These are phyloP conservation scores for Athelia sp. DNA, from an alignment of 1,284 basidiomycete species.

Conservation along the genomic window DNA sequence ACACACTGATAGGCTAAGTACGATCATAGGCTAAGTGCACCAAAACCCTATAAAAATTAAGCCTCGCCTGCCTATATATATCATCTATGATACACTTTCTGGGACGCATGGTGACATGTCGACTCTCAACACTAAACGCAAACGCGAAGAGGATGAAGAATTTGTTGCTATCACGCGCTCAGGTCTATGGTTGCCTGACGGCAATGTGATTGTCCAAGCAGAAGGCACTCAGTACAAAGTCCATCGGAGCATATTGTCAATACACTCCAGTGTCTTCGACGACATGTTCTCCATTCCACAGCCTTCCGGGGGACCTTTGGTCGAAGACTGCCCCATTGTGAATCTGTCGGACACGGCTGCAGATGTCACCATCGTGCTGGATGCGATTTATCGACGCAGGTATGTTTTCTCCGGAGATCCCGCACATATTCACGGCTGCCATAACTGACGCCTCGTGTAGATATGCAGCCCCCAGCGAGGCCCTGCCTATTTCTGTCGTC, in stretches of 20 bases:
- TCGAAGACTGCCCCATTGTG: constrained; percentile 20
- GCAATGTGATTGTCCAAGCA: constrained; percentile 19
- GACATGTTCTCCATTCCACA: constrained; percentile 15
- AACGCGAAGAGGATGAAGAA: no score
- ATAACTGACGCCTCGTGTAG: background rate
- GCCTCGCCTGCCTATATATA: no score
- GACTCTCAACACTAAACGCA: no score
- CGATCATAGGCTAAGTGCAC: no score
- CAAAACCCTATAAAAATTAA: no score
- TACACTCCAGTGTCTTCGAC: constrained; percentile 15
- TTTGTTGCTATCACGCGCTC: constrained; percentile 12
- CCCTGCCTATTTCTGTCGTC: background rate
- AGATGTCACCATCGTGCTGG: constrained; percentile 21
- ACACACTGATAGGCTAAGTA: no score
- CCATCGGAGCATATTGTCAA: constrained; percentile 12
- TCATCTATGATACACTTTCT: no score
- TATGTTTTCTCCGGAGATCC: constrained; percentile 9
- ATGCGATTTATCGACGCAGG: constrained; percentile 16
- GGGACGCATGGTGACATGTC: no score
- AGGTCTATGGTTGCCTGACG: constrained; percentile 17
- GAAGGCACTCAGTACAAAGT: constrained; percentile 17
- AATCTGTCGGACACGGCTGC: constrained; percentile 14
- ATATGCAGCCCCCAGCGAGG: background rate
- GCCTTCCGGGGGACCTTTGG: constrained; percentile 9
- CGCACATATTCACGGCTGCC: background rate